phyloP scores from a whole-genome alignment of 176 grass and related monocot species.

The Chrysopogon serrulatus region DNA sequence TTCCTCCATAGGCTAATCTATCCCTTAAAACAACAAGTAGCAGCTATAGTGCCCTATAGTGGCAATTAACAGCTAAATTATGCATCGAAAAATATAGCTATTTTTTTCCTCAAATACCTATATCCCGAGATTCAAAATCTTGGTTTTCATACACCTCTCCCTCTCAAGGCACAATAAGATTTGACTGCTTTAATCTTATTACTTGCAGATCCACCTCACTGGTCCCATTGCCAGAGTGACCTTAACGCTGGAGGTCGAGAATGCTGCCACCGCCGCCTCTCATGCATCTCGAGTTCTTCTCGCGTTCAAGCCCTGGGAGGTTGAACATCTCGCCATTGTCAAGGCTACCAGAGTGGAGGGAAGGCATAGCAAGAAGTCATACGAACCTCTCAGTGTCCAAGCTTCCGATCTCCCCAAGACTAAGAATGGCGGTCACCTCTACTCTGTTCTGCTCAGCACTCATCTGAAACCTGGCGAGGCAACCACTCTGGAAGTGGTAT shows the following conservation, averaged over 20 bases:
- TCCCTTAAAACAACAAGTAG: no score
- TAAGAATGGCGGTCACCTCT: constrained; percentile 46
- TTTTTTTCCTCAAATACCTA: no score
- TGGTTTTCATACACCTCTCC: no score
- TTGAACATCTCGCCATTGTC: constrained; percentile 62
- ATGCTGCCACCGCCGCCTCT: constrained; percentile 31
- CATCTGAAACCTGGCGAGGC: constrained; percentile 49
- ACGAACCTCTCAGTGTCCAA: constrained; percentile 30
- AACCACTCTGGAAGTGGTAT: constrained; percentile 55
- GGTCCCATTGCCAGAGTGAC: neutral
- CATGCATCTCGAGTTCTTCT: constrained; percentile 62
- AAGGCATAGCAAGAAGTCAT: constrained; percentile 41
- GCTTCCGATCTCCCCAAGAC: constrained; percentile 10
- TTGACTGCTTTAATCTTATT: no score
- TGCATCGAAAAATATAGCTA: no score
- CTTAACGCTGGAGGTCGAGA: constrained; percentile 52
- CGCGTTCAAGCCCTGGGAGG: constrained; percentile 58
- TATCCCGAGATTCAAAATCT: no score
- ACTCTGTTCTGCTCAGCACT: constrained; percentile 57
- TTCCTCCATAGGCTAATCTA: no score
- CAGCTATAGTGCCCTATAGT: no score
- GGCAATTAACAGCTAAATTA: no score
- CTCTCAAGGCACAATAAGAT: no score
- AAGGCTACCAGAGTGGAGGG: constrained; percentile 57
- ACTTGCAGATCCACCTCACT: neutral